These are phyloP conservation scores for Chrysoporthe deuterocubensis DNA, from an alignment of 2,329 filamentous ascomycete species.

Conservation along the genomic window DNA sequence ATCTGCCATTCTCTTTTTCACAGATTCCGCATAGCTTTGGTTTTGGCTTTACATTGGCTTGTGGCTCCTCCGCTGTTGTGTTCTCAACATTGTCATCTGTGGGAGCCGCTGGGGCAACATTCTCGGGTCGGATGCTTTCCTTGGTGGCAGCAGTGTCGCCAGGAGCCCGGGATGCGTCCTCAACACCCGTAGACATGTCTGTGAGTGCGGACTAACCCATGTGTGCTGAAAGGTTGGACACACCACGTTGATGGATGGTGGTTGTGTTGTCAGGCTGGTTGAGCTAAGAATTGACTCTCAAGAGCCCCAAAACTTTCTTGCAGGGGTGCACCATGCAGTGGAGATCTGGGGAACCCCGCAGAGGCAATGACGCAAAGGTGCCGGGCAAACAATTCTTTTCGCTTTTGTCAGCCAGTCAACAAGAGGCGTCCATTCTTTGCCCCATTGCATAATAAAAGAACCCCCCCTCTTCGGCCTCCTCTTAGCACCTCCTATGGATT, in stretches of 20 bases:
- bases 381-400: slow-evolving; percentile 23
- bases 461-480: not conserved
- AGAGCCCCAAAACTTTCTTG: slow-evolving; percentile 13
- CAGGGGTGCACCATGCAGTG: slow-evolving; percentile 5
- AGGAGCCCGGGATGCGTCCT: not conserved
- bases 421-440: not conserved
- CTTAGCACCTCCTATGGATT: not conserved
- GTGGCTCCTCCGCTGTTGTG: slow-evolving; percentile 20
- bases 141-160: not conserved
- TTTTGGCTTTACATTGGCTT: slow-evolving; percentile 27
- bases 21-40: slow-evolving; percentile 59
- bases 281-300: not conserved
- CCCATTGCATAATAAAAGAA: not conserved
- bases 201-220: not conserved
- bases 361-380: slow-evolving; percentile 22
- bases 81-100: slow-evolving; percentile 7
- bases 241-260: not conserved
- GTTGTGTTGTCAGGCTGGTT: not conserved
- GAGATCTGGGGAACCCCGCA: slow-evolving; percentile 8
- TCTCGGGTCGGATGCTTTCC: not conserved
- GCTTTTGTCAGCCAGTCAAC: slow-evolving; percentile 11
- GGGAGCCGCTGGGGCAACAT: not conserved
- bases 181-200: slow-evolving; percentile 22
- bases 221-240: not conserved
- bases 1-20: slow-evolving; percentile 55